Conservation (phyloP, 2,329 filamentous ascomycete species). For the Elsinoe australis region DNA sequence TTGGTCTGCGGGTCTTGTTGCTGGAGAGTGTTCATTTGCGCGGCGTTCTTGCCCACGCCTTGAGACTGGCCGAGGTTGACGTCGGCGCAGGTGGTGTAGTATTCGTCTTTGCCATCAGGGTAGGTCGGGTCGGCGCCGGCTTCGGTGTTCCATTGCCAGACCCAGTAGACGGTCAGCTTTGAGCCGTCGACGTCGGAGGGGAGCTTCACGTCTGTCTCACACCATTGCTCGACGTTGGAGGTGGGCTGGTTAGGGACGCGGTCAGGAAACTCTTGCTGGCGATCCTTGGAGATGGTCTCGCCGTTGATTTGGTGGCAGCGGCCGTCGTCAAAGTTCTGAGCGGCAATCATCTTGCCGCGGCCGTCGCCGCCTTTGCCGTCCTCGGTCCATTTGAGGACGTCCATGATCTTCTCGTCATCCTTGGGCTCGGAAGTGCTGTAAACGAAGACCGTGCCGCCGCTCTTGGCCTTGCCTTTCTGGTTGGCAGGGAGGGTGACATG, state of each 20-base stretch:
- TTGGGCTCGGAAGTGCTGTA: constrained; percentile 44
- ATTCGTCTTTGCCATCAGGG: constrained; percentile 46
- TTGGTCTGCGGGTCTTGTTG: constrained; percentile 38
- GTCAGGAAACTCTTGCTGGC: constrained; percentile 51
- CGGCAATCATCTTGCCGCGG: constrained; percentile 66
- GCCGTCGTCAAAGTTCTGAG: constrained; percentile 79
- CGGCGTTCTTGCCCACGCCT: constrained; percentile 16
- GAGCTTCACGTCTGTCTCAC: constrained; percentile 73
- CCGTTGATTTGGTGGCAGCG: constrained; percentile 76
- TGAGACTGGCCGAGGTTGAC: constrained; percentile 39
- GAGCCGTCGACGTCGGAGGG: constrained; percentile 58
- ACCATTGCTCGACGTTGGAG: constrained; percentile 54
- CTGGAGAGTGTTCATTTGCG: constrained; percentile 25
- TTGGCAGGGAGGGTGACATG: constrained; percentile 40
- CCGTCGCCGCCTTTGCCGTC: constrained; percentile 75
- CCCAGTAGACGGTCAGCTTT: constrained; percentile 81
- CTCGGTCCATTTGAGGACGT: constrained; percentile 71
- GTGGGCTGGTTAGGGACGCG: constrained; percentile 43
- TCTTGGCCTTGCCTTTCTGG: constrained; percentile 37
- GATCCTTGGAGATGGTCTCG: constrained; percentile 50
- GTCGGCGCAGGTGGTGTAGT: constrained; percentile 53
- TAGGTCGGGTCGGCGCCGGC: constrained; percentile 33
- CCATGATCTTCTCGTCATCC: constrained; percentile 50
- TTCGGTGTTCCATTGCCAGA: constrained; percentile 80
- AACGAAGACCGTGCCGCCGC: constrained; percentile 41